Evolutionary conservation across 2,329 filamentous ascomycete genomes (phyloP), one percentile per base, ranked within the genome.

Genomic region (Dactylellina haptotyla): DNA sequence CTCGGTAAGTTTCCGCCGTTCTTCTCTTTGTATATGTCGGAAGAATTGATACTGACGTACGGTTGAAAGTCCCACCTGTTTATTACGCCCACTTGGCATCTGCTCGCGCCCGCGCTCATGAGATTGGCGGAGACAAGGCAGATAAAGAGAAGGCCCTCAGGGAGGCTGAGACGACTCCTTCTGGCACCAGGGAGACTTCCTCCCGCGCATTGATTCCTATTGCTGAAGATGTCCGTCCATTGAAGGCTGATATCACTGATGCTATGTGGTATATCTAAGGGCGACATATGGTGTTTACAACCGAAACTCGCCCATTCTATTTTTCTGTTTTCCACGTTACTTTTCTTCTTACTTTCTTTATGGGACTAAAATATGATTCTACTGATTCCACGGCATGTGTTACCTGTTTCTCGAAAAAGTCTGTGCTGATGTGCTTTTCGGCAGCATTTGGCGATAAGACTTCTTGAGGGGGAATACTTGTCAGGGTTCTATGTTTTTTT

Each of bases 51-150:
- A 43, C 56, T 73, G 48, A 73, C 45, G 46, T 28, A 8, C 2
- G 20, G 6, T 30, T 25, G 18, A 30, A 76, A 80, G 82, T 86
- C 76, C 95, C 95, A 0, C 93, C 95, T 0, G 90, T 98, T 0
- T 99, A 99, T 84, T 99, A 99, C 77, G 93, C 96, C 0, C 95
- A 99, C 81, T 82, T 99, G 75, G 93, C 93, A 32, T 90, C 92
- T 6, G 87, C 88, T 67, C 91, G 95, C 54, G 92, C 91, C 18
- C 88, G 88, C 61, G 84, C 88, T 2, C 95, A 99, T 76, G 89
- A 94, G 78, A 70, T 61, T 8, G 75, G 57, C 20, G 75, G 59
- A 1, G 75, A 69, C 4, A 73, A 76, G 4, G 48, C 16, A 5
- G 83, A 85, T 75, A 79, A 41, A 9, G 45, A 61, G 23, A 58